Evolutionary conservation across 305 asterid genomes (phyloP).

Genomic region (Solanum hybrid): DNA sequence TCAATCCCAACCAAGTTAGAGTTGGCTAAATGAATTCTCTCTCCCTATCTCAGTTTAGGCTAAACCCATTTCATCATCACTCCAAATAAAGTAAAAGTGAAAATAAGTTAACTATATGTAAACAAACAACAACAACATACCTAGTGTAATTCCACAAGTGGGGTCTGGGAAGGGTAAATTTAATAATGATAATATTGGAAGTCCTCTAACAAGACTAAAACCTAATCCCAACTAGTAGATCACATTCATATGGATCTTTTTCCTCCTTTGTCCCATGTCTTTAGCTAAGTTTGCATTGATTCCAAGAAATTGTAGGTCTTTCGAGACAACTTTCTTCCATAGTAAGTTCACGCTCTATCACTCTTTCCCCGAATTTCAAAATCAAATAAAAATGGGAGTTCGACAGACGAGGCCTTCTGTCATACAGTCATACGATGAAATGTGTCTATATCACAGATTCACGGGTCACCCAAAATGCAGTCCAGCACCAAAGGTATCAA

Average conservation of each 20-base stretch:
- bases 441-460: background rate
- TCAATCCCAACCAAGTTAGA: background rate
- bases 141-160: background rate
- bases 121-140: background rate
- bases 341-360: background rate
- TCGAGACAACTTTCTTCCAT: background rate
- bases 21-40: background rate
- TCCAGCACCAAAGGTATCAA: background rate
- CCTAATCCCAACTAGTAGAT: background rate
- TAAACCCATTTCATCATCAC: background rate
- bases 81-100: background rate
- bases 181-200: background rate
- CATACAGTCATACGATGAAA: background rate
- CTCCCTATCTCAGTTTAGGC: background rate
- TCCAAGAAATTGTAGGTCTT: background rate
- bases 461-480: background rate
- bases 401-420: background rate
- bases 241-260: background rate
- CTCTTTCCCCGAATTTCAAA: background rate
- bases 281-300: background rate
- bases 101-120: background rate
- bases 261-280: background rate
- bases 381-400: background rate
- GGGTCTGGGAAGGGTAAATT: background rate
- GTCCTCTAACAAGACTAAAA: background rate